Percentiles rank a stretch among this genome's conserved stretches.
These are phyloP conservation scores for Coemansia sp. DNA, from an alignment of 192 early-diverging fungal species.

Conservation along the genomic window DNA sequence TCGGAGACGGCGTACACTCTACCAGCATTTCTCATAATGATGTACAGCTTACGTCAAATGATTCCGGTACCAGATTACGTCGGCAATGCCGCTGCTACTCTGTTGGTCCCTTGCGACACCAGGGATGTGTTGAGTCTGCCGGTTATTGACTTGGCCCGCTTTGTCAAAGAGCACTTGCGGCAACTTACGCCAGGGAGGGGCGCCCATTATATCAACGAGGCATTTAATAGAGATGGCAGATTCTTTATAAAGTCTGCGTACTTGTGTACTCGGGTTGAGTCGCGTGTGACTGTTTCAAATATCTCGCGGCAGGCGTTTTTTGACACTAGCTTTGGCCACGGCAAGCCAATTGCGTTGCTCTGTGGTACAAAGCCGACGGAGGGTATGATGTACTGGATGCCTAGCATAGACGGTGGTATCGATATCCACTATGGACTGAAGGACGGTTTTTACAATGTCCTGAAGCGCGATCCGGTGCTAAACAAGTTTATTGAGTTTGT, in stretches of 20 bases:
- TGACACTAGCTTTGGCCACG: constrained; percentile 13
- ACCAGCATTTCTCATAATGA: constrained; percentile 18
- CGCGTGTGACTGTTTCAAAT: constrained; percentile 22
- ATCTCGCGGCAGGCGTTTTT: constrained; percentile 22
- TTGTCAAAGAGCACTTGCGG: too few species aligned
- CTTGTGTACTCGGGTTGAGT: constrained; percentile 1
- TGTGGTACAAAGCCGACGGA: neutral
- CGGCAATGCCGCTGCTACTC: constrained; percentile 8
- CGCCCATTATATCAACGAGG: neutral
- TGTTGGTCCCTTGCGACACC: neutral
- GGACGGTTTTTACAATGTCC: neutral
- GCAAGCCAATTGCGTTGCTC: neutral
- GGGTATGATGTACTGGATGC: neutral
- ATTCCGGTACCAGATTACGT: neutral
- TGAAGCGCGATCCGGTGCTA: too few species aligned
- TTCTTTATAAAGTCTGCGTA: constrained; percentile 5
- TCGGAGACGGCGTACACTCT: neutral
- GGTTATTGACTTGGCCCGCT: too few species aligned
- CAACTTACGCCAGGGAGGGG: too few species aligned
- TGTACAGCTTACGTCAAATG: constrained; percentile 20
- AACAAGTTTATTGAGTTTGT: neutral
- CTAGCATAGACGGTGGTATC: too few species aligned
- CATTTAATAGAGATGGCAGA: neutral
- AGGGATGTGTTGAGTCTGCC: neutral
- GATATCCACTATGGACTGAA: too few species aligned